Evolutionary conservation across 1,284 basidiomycete genomes (phyloP), one percentile per base, ranked within the genome.

Genomic region (Singerocomus rubriflavus): DNA sequence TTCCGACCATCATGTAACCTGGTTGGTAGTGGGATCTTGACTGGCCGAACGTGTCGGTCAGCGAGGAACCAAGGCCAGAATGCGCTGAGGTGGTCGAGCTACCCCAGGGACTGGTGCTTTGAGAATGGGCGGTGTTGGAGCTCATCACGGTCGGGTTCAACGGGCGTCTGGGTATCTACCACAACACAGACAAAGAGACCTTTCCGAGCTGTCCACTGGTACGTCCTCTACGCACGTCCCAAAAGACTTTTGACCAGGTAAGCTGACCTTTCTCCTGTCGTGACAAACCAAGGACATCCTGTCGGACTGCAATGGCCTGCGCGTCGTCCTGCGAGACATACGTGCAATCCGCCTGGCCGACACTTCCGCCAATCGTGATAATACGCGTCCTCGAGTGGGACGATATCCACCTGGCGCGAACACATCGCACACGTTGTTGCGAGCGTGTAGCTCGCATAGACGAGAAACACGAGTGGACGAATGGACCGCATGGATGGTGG

Each of bases 11-110:
- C 46, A 88, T 73, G 66, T 88, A 89, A 4, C 86, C 86, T 37
- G 84, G 73, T 57, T 88, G 86, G 64, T 89, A 89, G 57, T 85
- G 84, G 44, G 81, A 81, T 54, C 84, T 75, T 4, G 84, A 81
- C 66, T 86, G 84, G 2, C 80, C 74, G 46, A 88, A 73, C 29
- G 79, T 74, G 53, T 88, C 85, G 13, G 72, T 68, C 16, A 70
- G 54, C 13, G 66, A 69, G 5, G 68, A 50, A 8, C 54, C 47
- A 12, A 66, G 56, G 6, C 42, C 14, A 5, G 54, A 31, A 27
- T 66, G 58, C 26, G 59, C 29, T 0, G 61, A 52, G 17, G 64
- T 45, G n/a, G 52, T 64, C 4, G 64, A 62, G 13, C 48, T 56
- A 1, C 51, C 68, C 65, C 65, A 66, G 2, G 57, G 55, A 41